Evolutionary conservation across 805 yeast species (phyloP).

Genomic region (Pichia scutulata): DNA sequence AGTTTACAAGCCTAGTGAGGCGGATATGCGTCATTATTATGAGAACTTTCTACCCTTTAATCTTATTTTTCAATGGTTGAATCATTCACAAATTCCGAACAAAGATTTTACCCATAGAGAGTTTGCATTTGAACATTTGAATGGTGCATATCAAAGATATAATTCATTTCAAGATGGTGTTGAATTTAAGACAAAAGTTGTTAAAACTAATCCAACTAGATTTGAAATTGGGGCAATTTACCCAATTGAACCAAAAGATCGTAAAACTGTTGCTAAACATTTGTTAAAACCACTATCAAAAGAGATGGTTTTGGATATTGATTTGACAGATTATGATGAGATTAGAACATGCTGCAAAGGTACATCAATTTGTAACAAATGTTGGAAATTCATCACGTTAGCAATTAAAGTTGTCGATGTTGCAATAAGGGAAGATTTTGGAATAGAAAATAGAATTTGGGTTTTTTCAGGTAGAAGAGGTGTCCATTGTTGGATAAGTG

Average conservation of each 20-base stretch:
- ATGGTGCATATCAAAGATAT: slow-evolving; percentile 88
- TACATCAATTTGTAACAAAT: slow-evolving; percentile 75
- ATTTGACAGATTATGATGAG: slow-evolving; percentile 93
- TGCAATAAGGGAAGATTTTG: slow-evolving; percentile 81
- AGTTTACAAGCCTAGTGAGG: slow-evolving; percentile 5
- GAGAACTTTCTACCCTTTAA: slow-evolving; percentile 68
- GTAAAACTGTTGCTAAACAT: slow-evolving; percentile 66
- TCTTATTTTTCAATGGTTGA: slow-evolving; percentile 79
- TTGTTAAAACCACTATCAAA: slow-evolving; percentile 76
- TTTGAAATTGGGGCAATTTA: slow-evolving; percentile 95
- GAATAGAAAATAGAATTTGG: slow-evolving; percentile 82
- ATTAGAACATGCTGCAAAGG: slow-evolving; percentile 89
- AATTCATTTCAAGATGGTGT: slow-evolving; percentile 60
- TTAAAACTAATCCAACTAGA: slow-evolving; percentile 72
- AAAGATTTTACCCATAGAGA: slow-evolving; percentile 83
- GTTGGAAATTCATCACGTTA: slow-evolving; percentile 88
- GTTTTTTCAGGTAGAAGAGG: slow-evolving; percentile 98
- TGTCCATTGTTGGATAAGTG: slow-evolving; percentile 98
- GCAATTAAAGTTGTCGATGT: slow-evolving; percentile 70
- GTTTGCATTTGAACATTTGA: slow-evolving; percentile 81
- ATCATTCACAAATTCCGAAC: slow-evolving; percentile 71
- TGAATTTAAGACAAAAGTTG: slow-evolving; percentile 74
- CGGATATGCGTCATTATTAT: slow-evolving; percentile 66
- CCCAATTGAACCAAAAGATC: slow-evolving; percentile 76
- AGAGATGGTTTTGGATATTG: slow-evolving; percentile 93